Conservation (phyloP, 768 basidiomycete species). For the Ramaria rubella region DNA sequence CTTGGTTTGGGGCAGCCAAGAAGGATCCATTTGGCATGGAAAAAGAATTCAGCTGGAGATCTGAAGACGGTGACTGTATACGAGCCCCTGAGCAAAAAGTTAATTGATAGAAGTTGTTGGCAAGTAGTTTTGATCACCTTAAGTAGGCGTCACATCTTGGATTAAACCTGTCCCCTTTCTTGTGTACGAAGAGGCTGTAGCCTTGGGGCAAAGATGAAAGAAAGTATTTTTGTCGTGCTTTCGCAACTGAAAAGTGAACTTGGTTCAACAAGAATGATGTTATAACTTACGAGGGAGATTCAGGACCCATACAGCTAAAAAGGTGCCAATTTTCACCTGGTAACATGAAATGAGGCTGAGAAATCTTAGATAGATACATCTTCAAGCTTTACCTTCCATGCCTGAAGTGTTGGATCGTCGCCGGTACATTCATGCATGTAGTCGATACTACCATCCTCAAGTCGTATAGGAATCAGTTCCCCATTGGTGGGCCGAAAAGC, state of each 20-base stretch:
- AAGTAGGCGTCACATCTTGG: slow-evolving; percentile 5
- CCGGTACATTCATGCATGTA: slow-evolving; percentile 6
- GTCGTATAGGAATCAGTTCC: background rate
- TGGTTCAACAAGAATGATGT: background rate
- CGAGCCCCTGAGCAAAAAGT: background rate
- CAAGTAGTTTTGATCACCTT: background rate
- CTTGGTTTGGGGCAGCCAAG: slow-evolving; percentile 3
- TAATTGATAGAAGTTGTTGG: background rate
- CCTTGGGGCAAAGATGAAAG: slow-evolving; percentile 2
- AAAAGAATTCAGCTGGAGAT: slow-evolving; percentile 11
- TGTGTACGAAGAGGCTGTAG: slow-evolving; percentile 1
- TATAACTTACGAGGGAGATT: background rate
- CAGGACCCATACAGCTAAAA: slow-evolving; percentile 3
- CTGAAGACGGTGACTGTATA: background rate
- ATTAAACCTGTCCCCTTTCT: slow-evolving; percentile 3
- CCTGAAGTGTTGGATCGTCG: background rate
- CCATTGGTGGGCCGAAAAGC: background rate
- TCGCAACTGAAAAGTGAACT: background rate
- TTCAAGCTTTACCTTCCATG: slow-evolving; percentile 5
- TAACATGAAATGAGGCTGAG: background rate
- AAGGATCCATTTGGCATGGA: slow-evolving; percentile 12
- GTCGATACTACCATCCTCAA: background rate
- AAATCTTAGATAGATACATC: background rate
- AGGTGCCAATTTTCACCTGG: slow-evolving; percentile 3
- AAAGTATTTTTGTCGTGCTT: background rate